phyloP scores from a whole-genome alignment of 108 stramenopile genomes.

The Tribonema minus region DNA sequence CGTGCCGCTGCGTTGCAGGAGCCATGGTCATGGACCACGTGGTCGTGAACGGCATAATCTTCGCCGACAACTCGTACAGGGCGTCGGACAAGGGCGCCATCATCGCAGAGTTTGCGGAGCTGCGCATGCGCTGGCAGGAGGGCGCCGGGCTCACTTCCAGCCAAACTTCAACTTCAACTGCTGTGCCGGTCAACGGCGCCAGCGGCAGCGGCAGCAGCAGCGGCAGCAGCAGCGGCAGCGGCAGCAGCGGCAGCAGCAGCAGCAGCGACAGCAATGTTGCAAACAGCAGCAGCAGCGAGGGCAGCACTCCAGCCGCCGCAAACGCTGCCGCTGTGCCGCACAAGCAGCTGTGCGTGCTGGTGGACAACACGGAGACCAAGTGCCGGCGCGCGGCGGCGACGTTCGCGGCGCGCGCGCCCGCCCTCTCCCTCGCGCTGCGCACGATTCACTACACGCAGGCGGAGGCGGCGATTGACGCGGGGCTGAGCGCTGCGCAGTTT shows the following conservation, averaged over 20 bases:
- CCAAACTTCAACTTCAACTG: background rate
- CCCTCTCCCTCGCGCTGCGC: background rate
- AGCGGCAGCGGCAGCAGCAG: background rate
- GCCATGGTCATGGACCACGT: constrained; percentile 33
- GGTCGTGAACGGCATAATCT: constrained; percentile 16
- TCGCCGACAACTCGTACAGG: constrained; percentile 15
- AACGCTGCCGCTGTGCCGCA: background rate
- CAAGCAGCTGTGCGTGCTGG: constrained; percentile 13
- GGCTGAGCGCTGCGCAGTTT: background rate
- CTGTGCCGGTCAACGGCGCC: background rate
- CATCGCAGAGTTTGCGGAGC: constrained; percentile 36
- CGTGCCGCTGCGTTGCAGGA: too few species aligned
- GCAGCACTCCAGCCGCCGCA: background rate
- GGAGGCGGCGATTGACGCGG: background rate
- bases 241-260: background rate
- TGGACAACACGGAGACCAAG: constrained; percentile 38
- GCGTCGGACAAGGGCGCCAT: constrained; percentile 31
- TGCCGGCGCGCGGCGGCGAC: constrained; percentile 18
- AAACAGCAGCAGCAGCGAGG: background rate
- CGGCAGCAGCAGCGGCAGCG: background rate
- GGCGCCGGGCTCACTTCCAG: background rate
- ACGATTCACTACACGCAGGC: constrained; percentile 38
- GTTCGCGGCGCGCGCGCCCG: constrained; percentile 1
- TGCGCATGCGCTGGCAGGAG: background rate
- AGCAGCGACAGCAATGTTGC: background rate